phyloP scores from a whole-genome alignment of 208 protist genomes.

The Tritrichomonas musculus region DNA sequence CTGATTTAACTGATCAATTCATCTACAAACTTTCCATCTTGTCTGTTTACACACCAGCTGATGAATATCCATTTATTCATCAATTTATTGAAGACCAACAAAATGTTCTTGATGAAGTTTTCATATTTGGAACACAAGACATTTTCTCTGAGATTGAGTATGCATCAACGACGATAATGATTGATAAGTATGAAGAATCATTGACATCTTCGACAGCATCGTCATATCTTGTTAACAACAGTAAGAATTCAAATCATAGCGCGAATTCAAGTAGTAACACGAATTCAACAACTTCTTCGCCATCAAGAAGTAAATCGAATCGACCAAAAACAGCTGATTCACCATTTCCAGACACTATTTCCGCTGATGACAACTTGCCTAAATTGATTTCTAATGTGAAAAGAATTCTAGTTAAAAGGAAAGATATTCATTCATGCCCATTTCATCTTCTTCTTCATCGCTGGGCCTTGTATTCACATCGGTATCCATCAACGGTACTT shows the following conservation, averaged over 20 bases:
- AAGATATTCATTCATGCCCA: not conserved
- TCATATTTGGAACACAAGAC: too few relatives aligned
- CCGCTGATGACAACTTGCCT: not conserved
- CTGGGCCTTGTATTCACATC: not conserved
- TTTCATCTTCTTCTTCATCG: not conserved
- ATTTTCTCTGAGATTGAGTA: too few relatives aligned
- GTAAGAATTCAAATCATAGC: too few relatives aligned
- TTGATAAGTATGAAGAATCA: too few relatives aligned
- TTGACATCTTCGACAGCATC: too few relatives aligned
- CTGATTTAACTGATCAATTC: not conserved
- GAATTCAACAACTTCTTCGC: too few relatives aligned
- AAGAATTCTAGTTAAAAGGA: not conserved
- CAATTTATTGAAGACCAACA: not conserved
- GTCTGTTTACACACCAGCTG: not conserved
- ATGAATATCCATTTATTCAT: not conserved
- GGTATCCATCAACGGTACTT: not conserved
- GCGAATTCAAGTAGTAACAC: too few relatives aligned
- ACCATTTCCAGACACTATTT: too few relatives aligned
- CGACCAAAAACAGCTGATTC: too few relatives aligned
- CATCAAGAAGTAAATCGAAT: too few relatives aligned
- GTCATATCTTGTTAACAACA: too few relatives aligned
- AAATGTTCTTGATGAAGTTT: not conserved
- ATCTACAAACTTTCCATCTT: not conserved
- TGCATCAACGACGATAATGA: too few relatives aligned
- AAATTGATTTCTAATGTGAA: not conserved